Evolutionary conservation across 2,329 filamentous ascomycete species (phyloP).

Genomic region (Verticillium klebahnii): DNA sequence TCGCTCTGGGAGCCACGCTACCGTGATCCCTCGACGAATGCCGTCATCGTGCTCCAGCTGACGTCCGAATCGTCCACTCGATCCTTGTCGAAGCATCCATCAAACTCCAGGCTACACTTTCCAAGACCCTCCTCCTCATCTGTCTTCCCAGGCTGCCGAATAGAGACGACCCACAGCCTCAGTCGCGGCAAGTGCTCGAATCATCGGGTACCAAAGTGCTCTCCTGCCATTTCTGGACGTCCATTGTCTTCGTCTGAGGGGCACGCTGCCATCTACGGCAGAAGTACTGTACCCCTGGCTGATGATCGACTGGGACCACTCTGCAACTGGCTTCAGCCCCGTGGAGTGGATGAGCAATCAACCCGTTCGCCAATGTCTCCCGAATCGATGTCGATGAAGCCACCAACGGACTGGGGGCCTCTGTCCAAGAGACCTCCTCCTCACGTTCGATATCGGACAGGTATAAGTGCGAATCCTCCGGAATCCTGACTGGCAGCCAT

Average conservation of each 20-base stretch:
- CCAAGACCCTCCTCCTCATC: not conserved
- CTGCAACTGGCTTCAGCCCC: not conserved
- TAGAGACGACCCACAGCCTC: not conserved
- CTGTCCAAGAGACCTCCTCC: not conserved
- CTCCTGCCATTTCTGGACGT: not conserved
- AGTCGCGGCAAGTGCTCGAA: not conserved
- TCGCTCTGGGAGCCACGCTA: not conserved
- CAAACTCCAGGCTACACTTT: not conserved
- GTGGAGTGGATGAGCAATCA: not conserved
- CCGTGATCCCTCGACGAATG: not conserved
- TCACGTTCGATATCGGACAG: not conserved
- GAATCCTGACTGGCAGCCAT: not conserved
- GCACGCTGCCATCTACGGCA: not conserved
- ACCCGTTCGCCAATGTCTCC: not conserved
- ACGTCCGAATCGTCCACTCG: not conserved
- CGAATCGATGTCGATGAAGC: not conserved
- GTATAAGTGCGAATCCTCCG: not conserved
- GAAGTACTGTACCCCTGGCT: not conserved
- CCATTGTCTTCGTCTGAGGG: not conserved
- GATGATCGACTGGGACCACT: not conserved
- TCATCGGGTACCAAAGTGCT: not conserved
- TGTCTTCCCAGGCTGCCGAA: not conserved
- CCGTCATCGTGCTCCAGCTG: not conserved
- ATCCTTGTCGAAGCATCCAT: not conserved
- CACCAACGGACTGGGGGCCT: not conserved